Evolutionary conservation across 768 basidiomycete species (phyloP), one percentile per base, ranked within the genome.

Genomic region (Rhodotorula toruloides): DNA sequence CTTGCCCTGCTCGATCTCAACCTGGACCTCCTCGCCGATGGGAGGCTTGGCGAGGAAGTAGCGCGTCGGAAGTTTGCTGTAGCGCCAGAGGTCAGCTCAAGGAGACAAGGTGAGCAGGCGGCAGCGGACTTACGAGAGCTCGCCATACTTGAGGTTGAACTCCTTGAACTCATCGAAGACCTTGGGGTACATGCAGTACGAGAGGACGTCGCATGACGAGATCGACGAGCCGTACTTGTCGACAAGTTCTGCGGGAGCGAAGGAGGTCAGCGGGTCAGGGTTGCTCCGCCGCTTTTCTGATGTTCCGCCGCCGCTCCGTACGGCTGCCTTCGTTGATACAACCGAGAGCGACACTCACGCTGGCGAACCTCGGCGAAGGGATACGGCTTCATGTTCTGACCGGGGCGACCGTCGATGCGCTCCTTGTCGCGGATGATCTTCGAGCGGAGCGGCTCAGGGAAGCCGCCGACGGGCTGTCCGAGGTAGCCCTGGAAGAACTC

Each of bases 401-500:
- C 96, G 31, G 96, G 96, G 67, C 96, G 88, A 50, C 85, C 88
- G 74, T 98, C 91, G 75, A 98, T 94, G 78, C 90, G 85, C 50
- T 87, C 86, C 79, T 92, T 93, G 79, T 91, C 86, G 74, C 96
- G 86, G 77, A 98, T 99, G 76, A 99, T 84, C 71, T 86, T 84
- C 70, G 86, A 83, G 70, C 96, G 90, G 69, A 99, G 80, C 46
- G 94, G 92, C 77, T 99, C 96, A 63, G 96, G 96, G 88, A 98
- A 98, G 54, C 96, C 94, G 76, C 92, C 96, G 76, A 90, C 88
- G 61, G 96, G 96, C 76, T 97, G 91, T 39, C 96, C 72, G 69
- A 99, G 89, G 79, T 92, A 94, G 25, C 96, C 96, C 77, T 97
- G 93, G 91, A 97, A 97, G 83, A 96, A 99, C 75, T 98, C 94